These are phyloP conservation scores for Arthroderma sp. DNA, from an alignment of 2,329 filamentous ascomycete genomes.

Conservation along the genomic window DNA sequence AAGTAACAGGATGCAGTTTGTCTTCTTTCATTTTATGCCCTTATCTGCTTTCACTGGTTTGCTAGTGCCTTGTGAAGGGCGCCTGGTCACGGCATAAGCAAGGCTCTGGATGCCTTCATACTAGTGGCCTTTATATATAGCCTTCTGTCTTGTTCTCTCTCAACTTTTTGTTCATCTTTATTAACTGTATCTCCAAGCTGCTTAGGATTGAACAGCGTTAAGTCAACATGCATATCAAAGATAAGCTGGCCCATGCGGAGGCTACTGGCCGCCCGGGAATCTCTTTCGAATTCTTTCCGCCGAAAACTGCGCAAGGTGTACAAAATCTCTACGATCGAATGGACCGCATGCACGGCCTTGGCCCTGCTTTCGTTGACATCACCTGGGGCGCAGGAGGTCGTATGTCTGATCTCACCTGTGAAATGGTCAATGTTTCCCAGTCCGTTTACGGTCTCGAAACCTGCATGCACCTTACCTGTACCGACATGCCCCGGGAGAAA, in stretches of 20 bases:
- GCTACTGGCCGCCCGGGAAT: constrained; percentile 71
- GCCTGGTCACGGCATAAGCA: no score
- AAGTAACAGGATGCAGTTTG: no score
- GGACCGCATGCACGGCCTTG: constrained; percentile 94
- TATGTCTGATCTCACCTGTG: constrained; percentile 80
- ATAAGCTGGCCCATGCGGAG: constrained; percentile 76
- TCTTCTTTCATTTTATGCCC: no score
- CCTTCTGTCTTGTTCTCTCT: no score
- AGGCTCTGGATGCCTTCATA: no score
- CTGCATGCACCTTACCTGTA: constrained; percentile 98
- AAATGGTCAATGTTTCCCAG: constrained; percentile 95
- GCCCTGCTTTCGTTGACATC: constrained; percentile 92
- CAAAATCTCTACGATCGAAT: constrained; percentile 99
- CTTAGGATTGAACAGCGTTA: constrained; percentile 2
- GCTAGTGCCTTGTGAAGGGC: no score
- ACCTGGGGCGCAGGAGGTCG: constrained; percentile 95
- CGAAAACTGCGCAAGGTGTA: constrained; percentile 78
- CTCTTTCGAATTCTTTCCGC: constrained; percentile 99
- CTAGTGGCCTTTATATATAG: no score
- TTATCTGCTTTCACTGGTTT: no score
- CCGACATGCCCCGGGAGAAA: constrained; percentile 88
- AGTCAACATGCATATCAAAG: constrained; percentile 78
- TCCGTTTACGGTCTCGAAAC: constrained; percentile 92
- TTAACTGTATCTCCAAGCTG: neutral
- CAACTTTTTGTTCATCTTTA: neutral